Conservation (phyloP, 2,329 filamentous ascomycete genomes). For the Apiospora kogelbergensis region DNA sequence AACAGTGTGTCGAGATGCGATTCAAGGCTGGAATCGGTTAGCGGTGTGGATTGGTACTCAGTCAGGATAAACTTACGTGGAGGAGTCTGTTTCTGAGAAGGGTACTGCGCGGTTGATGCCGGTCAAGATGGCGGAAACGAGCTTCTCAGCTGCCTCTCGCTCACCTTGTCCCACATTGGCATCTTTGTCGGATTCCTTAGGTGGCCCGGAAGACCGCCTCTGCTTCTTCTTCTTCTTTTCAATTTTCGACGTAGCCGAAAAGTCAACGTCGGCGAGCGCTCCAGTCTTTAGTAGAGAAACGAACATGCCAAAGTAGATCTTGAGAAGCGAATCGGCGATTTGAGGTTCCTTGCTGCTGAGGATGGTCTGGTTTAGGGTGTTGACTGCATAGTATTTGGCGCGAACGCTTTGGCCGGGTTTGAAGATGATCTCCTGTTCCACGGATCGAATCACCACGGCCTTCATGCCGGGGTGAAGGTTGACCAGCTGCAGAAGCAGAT, state of each 20-base stretch:
- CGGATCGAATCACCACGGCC: constrained; percentile 74
- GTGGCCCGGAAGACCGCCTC: background rate
- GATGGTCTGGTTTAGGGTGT: constrained; percentile 96
- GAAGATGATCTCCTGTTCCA: constrained; percentile 87
- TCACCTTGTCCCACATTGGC: constrained; percentile 39
- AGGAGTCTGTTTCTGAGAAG: constrained; percentile 79
- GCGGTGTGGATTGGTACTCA: constrained; percentile 16
- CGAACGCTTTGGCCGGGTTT: constrained; percentile 83
- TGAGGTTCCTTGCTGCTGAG: constrained; percentile 80
- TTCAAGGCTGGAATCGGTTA: constrained; percentile 59
- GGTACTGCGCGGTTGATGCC: constrained; percentile 96
- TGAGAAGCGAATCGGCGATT: constrained; percentile 76
- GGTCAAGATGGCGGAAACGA: constrained; percentile 87
- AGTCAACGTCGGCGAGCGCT: constrained; percentile 38
- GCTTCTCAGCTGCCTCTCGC: constrained; percentile 80
- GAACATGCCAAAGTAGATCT: constrained; percentile 92
- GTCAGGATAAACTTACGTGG: constrained; percentile 52
- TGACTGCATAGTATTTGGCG: constrained; percentile 93
- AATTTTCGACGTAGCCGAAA: constrained; percentile 35
- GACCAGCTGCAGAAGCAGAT: constrained; percentile 88
- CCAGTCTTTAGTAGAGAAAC: constrained; percentile 72
- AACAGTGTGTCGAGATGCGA: constrained; percentile 92
- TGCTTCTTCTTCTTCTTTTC: constrained; percentile 56
- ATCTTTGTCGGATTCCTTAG: constrained; percentile 36
- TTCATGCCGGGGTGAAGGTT: constrained; percentile 94